These are phyloP conservation scores for Mucor circinelloides DNA, from an alignment of 371 early-diverging fungal species.

Conservation along the genomic window DNA sequence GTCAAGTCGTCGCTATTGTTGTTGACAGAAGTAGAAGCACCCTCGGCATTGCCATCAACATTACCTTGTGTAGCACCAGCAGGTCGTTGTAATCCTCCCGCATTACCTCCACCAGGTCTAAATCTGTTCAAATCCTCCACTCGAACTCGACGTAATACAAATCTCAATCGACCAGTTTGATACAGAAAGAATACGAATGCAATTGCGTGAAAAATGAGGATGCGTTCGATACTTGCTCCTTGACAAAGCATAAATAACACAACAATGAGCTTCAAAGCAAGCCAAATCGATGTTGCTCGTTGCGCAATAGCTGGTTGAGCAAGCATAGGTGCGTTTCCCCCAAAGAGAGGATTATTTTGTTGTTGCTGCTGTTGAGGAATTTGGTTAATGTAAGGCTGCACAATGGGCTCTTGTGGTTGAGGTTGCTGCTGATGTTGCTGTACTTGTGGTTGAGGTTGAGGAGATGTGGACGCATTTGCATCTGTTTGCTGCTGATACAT, in stretches of 20 bases:
- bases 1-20: not conserved
- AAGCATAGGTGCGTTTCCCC: not conserved
- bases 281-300: slow-evolving; percentile 40
- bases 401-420: not conserved
- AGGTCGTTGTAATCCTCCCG: not conserved
- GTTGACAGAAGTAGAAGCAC: not conserved
- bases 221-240: slow-evolving; percentile 44
- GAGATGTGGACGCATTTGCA: not conserved
- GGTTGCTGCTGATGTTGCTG: not conserved
- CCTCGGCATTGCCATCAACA: not conserved
- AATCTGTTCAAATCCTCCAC: slow-evolving; percentile 24
- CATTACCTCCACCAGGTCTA: not conserved
- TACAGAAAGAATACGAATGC: slow-evolving; percentile 46
- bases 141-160: slow-evolving; percentile 39
- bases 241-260: slow-evolving; percentile 45
- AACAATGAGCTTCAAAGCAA: slow-evolving; percentile 41
- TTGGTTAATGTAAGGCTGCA: not conserved
- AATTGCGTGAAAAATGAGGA: slow-evolving; percentile 39
- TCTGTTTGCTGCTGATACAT: not conserved
- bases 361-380: slow-evolving; percentile 1
- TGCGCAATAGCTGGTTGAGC: slow-evolving; percentile 17
- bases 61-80: not conserved
- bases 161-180: slow-evolving; percentile 47
- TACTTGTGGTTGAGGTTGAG: not conserved
- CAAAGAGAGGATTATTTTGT: not conserved